Evolutionary conservation across 2,329 filamentous ascomycete species (phyloP), one percentile per base, ranked within the genome.

Genomic region (Pseudogymnoascus sp.): DNA sequence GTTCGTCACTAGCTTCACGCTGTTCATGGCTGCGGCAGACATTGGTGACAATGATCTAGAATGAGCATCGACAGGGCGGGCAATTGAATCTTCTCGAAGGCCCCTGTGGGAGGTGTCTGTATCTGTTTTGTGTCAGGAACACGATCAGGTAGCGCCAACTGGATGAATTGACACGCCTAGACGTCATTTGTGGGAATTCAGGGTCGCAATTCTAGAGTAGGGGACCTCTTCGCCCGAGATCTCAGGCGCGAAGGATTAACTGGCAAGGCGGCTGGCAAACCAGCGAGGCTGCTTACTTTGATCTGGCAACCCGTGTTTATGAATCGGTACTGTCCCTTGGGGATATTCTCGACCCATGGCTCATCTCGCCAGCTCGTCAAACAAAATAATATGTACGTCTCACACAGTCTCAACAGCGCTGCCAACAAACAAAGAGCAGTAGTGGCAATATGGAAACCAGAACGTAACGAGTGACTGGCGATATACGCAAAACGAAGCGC

Each of bases 11-110:
- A 60, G 59, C 36, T 60, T 63, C 38, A 65, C 56, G 42, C 65
- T 65, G 61, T 73, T 73, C 70, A 74, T 71, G 59, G 67, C 65
- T 66, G 65, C 69, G 16, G 63, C 60, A 37, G 70, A 69, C 23
- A 69, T 56, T 23, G 69, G 69, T 5, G 70, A 69, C 53, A 72
- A 67, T 2, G 69, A 67, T 62, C 68, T 66, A 60, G 64, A 25
- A 38, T 65, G 65, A 38, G 64, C 68, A 69, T 68, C 63, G 56
- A 65, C 49, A 56, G 49, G 18, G 49, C 49, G 49, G 28, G 49
- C 49, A 34, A 34, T 18, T 56, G 49, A 56, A 56, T 56, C 49
- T 56, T 56, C 49, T 56, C 28, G 25, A 34, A 34, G 49, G 28
- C 49, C 23, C 2, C 49, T 34, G 25, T 5, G 49, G 49, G 49